Base-by-base conservation (phyloP, 441 rosid genomes). In the Erodium texanum region DNA sequence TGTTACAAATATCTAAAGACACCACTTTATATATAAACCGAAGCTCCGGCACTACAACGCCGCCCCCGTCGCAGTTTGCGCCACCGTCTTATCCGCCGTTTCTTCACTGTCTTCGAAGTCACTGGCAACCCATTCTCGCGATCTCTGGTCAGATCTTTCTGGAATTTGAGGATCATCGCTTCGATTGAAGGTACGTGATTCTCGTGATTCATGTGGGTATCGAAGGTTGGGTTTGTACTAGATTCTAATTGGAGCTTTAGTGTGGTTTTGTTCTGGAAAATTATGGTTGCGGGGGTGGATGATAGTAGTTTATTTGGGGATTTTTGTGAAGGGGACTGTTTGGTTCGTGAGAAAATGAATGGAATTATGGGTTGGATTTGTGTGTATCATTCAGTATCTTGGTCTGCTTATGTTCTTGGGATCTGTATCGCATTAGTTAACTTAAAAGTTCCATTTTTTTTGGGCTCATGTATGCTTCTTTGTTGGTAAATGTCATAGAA, bases 261-360 rank as follows among this genome's bases (percentile, higher is more conserved):
- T 4, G 1, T 32, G 36, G 6, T 32, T 32, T 32, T 32, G 36
- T 1, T 1, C 6, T 52, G 59, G 18, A 8, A 16, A 52, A 16
- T 52, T 16, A 7, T 50, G 58, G 36, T 7, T 32, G 36, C 6
- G 36, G 36, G 36, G 36, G 5, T 16, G n/a, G 20, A 5, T 50
- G 20, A 7, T 50, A 5, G 7, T 0, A n/a, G 2, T 16, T 16
- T 1, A 50, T 3, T 50, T 50, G 18, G 58, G 1, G 15, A n/a
- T 50, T 50, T 50, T n/a, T 50, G 58, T n/a, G 19, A 50, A 50
- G 7, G 20, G 58, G 58, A n/a, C 58, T 50, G 58, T 50, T 50
- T 50, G 58, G 58, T 16, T 50, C 8, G 58, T 3, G 58, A 22
- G 58, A 50, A 50, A 50, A 50, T 45, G 52, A 5, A 5, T 20